Evolutionary conservation across 2,329 filamentous ascomycete species (phyloP), one percentile per base, ranked within the genome.

Genomic region (Colletotrichum tanaceti): DNA sequence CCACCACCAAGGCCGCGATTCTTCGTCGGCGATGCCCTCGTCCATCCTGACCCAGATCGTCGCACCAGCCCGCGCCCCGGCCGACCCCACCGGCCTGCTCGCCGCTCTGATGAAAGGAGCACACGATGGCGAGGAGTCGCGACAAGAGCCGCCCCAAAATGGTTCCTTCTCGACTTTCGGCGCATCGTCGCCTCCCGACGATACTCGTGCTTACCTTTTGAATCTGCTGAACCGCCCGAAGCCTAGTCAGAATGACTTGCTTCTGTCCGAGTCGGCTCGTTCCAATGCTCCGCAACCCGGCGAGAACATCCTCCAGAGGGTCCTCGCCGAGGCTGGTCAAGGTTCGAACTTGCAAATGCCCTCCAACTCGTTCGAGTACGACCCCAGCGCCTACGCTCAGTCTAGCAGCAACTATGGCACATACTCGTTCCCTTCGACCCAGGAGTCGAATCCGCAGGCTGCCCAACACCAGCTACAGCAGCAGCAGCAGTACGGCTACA

Each of bases 171-270:
- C 80, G 43, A 72, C 75, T 46, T 87, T 85, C 80, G 82, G 79
- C 71, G 79, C 82, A 32, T 82, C 82, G 41, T 82, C 86, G 50
- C 86, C 88, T 61, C 81, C 86, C 24, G 85, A 89, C 54, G 91
- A 93, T 77, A 93, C 94, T 5, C 92, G 97, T 79, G 90, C 95
- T 71, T 92, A 96, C 76, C 85, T 99, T 55, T 88, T 98, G 71
- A 91, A 93, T 74, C 85, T 98, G 67, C 86, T 99, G 71, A 96
- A 94, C 75, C 90, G 91, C 57, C 90, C 92, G 60, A 94, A 91
- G 80, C 88, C 89, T 14, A 83, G 85, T 66, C 88, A 90, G 77
- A 83, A 81, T 55, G 87, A 89, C 54, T 80, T 81, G 71, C 75
- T 79, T 6, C 73, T 80, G 70, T 75, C 77, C 60, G 84, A 86